Percentiles rank a stretch among this genome's conserved stretches.
Evolutionary conservation across 208 protist species (phyloP).

Genomic region (Porcisia hertigi): DNA sequence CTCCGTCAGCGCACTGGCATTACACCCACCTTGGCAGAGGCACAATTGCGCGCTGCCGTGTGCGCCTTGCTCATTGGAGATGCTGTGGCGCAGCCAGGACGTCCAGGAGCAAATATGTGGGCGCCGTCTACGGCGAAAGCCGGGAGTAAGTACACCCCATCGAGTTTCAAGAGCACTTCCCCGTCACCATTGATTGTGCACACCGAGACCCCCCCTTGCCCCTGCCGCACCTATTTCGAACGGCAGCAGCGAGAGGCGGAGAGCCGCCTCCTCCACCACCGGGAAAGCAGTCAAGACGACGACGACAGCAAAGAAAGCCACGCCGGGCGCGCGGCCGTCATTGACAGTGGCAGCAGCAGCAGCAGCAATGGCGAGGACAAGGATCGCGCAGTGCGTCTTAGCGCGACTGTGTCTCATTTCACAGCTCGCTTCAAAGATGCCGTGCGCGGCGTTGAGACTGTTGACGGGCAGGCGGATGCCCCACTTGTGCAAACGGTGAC

Average conservation of each 20-base stretch:
- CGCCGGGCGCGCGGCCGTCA: background rate
- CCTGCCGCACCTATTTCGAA: slow-evolving; percentile 16
- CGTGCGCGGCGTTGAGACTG: background rate
- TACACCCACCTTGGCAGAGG: background rate
- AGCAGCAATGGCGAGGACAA: slow-evolving; percentile 1
- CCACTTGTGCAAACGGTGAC: slow-evolving; percentile 3
- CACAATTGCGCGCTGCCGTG: slow-evolving; percentile 16
- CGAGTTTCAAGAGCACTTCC: background rate
- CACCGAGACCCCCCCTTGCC: slow-evolving; percentile 13
- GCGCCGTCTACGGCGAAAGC: background rate
- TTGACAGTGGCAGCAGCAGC: slow-evolving; percentile 4
- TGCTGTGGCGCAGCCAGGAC: background rate
- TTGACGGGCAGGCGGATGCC: background rate
- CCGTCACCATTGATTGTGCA: slow-evolving; percentile 4
- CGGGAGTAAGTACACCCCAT: background rate
- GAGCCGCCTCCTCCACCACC: background rate
- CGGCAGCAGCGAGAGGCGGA: slow-evolving; percentile 19
- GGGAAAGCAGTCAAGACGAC: background rate
- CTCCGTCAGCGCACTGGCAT: slow-evolving; percentile 22
- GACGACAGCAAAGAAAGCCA: slow-evolving; percentile 1
- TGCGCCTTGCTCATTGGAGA: slow-evolving; percentile 21
- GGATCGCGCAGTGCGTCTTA: background rate
- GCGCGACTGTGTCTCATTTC: background rate
- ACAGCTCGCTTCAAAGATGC: slow-evolving; percentile 13
- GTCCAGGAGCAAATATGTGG: background rate